These are phyloP conservation scores for Psophocarpus tetragonolobus DNA, from an alignment of 306 rosid species.

Conservation along the genomic window DNA sequence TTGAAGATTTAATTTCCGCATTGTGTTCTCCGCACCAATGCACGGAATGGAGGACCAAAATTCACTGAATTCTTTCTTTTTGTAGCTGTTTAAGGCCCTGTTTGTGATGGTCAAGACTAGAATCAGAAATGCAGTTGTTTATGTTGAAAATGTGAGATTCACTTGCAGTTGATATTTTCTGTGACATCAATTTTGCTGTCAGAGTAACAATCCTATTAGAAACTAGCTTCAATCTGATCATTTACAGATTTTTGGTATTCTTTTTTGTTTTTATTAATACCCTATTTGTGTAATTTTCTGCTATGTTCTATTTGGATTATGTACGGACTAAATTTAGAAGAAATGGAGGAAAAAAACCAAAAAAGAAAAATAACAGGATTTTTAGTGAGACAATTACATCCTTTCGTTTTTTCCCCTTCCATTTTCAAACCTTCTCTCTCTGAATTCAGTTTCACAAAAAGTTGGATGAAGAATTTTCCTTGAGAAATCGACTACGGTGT, in stretches of 20 bases:
- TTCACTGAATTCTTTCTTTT: not conserved
- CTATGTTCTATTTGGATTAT: slow-evolving; percentile 33
- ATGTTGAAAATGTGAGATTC: slow-evolving; percentile 16
- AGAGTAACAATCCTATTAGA: not conserved
- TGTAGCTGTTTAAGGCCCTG: not conserved
- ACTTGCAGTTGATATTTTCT: not conserved
- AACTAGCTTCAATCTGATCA: slow-evolving; percentile 8
- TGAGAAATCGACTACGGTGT: slow-evolving; percentile 43
- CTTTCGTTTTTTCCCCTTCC: slow-evolving; percentile 29
- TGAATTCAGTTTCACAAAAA: slow-evolving; percentile 35
- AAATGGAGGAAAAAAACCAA: slow-evolving; percentile 29
- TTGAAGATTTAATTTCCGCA: slow-evolving; percentile 17
- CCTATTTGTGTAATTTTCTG: slow-evolving; percentile 40
- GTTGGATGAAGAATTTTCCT: slow-evolving; percentile 46
- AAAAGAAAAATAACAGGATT: slow-evolving; percentile 8
- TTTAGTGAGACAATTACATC: slow-evolving; percentile 40
- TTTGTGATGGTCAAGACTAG: slow-evolving; percentile 18
- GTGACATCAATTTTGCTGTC: not conserved
- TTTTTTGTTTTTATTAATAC: slow-evolving; percentile 9
- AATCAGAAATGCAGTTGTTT: slow-evolving; percentile 5
- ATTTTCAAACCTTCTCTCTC: slow-evolving; percentile 37
- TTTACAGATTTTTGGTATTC: slow-evolving; percentile 1
- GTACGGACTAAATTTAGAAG: slow-evolving; percentile 45
- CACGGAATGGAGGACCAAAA: slow-evolving; percentile 1
- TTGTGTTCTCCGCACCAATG: slow-evolving; percentile 17